Conservation (phyloP, 129 eudicot genomes). For the Arctium lappa region DNA sequence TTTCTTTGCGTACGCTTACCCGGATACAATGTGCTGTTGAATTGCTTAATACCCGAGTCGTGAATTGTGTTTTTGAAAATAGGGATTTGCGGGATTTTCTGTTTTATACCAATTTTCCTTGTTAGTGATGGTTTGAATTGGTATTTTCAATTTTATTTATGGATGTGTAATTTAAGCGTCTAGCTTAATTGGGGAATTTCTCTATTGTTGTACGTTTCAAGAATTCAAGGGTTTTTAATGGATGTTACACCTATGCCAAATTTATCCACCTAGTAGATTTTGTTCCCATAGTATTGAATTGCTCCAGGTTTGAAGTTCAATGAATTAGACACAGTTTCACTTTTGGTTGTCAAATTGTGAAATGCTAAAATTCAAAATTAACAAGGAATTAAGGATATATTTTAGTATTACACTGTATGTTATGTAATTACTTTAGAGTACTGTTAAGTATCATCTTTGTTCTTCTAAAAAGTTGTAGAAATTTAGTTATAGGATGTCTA, state of each 20-base stretch:
- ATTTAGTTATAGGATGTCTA: background rate
- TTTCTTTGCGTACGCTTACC: background rate
- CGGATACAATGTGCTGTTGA: constrained; percentile 5
- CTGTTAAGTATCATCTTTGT: background rate
- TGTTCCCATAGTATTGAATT: constrained; percentile 6
- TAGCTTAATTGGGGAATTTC: constrained; percentile 23
- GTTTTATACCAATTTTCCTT: background rate
- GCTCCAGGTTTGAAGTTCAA: background rate
- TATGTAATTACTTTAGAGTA: background rate
- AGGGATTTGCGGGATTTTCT: constrained; percentile 24
- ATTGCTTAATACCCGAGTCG: background rate
- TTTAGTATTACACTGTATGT: background rate
- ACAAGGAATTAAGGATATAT: background rate
- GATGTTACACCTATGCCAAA: background rate
- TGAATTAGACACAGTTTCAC: background rate
- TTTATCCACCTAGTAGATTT: background rate
- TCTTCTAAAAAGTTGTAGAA: background rate
- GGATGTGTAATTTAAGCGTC: background rate
- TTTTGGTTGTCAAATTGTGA: background rate
- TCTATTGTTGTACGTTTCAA: background rate
- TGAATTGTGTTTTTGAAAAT: background rate
- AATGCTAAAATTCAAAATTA: background rate
- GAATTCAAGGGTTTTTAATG: background rate
- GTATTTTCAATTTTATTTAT: background rate
- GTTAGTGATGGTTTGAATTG: background rate